Conservation (phyloP, 345 rosid species). For the Linum trigynum region DNA sequence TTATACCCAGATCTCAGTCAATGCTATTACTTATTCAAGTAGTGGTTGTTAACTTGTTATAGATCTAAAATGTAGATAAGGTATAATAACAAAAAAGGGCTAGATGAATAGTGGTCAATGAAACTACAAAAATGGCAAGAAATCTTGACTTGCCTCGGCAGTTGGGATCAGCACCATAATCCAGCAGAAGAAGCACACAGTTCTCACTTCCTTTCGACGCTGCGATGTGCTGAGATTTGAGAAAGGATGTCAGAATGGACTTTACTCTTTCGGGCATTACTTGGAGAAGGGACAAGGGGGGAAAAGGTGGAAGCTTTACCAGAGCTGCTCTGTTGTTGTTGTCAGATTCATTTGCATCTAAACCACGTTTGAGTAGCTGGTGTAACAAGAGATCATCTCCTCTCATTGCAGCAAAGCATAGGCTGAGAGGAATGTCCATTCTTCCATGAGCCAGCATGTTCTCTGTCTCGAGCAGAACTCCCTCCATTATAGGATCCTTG, state of each 20-base stretch:
- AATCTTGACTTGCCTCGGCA: slow-evolving; percentile 42
- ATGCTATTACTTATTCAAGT: no score
- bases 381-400: slow-evolving; percentile 21
- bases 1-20: not conserved
- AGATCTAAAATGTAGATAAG: not conserved
- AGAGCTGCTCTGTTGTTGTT: slow-evolving; percentile 21
- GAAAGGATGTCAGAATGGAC: not conserved
- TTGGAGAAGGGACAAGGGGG: not conserved
- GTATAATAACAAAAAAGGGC: not conserved
- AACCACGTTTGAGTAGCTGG: slow-evolving; percentile 20
- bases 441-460: slow-evolving; percentile 70
- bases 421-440: slow-evolving; percentile 68
- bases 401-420: slow-evolving; percentile 30
- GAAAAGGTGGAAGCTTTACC: slow-evolving; percentile 9
- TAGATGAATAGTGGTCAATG: not conserved
- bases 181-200: slow-evolving; percentile 65
- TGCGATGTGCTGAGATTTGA: slow-evolving; percentile 58
- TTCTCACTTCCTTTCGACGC: slow-evolving; percentile 66
- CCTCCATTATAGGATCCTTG: slow-evolving; percentile 59
- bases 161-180: slow-evolving; percentile 57
- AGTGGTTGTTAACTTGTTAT: not conserved
- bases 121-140: not conserved
- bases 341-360: slow-evolving; percentile 27
- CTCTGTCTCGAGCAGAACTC: slow-evolving; percentile 57
- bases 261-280: not conserved